These are phyloP conservation scores for Adansonia digitata DNA, from an alignment of 345 rosid species.

Conservation along the genomic window DNA sequence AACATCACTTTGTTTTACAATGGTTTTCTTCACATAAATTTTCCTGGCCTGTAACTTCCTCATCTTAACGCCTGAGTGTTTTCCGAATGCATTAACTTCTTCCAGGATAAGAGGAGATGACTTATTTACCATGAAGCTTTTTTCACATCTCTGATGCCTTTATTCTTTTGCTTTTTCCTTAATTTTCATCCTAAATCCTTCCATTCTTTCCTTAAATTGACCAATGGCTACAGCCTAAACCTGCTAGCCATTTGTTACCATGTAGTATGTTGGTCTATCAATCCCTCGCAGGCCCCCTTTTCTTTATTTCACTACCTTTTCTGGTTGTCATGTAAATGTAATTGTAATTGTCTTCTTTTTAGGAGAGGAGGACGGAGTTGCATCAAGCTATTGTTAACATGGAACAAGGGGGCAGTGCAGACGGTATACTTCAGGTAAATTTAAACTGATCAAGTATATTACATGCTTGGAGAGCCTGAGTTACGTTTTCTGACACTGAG, in stretches of 20 bases:
- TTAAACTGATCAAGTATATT: slow-evolving; percentile 7
- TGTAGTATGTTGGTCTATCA: not conserved
- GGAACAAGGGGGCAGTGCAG: slow-evolving; percentile 93
- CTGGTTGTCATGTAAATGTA: not conserved
- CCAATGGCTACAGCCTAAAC: not conserved
- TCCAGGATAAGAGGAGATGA: not conserved
- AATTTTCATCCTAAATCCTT: not conserved
- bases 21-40: not conserved
- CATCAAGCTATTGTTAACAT: slow-evolving; percentile 80
- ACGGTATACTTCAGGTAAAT: slow-evolving; percentile 92
- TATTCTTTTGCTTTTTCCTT: not conserved
- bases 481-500: slow-evolving; percentile 4
- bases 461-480: slow-evolving; percentile 10
- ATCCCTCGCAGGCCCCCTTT: not conserved
- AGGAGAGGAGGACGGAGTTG: slow-evolving; percentile 83
- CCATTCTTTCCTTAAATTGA: not conserved
- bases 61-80: not conserved
- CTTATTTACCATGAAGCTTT: not conserved
- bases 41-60: not conserved
- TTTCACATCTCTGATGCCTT: not conserved
- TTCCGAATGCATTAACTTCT: not conserved
- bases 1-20: not conserved
- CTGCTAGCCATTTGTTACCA: not conserved
- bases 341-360: slow-evolving; percentile 17
- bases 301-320: not conserved